Evolutionary conservation across 2,329 filamentous ascomycete genomes (phyloP), one percentile per base, ranked within the genome.

Genomic region (Monilinia polystroma): DNA sequence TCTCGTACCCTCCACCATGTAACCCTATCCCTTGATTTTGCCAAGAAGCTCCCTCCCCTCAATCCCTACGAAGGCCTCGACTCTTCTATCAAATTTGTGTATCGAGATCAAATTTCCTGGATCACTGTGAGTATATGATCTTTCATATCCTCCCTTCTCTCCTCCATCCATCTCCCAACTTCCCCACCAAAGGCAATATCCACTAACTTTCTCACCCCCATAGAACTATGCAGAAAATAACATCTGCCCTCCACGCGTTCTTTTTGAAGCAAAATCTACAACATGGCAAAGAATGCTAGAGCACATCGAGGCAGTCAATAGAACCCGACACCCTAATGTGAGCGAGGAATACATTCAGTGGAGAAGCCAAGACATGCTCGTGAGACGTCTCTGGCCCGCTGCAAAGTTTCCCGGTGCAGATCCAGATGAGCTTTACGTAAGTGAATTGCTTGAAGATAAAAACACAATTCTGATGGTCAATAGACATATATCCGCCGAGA

Each of bases 351-450:
- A 60, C 14, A 60, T 60, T 2, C 38, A 51, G 11, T 60, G 58
- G 58, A 60, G 45, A 60, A 60, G 58, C 38, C 58, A 60, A 18
- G 8, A 38, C 18, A 60, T 60, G 58, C 45, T 60, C 38, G 58
- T 60, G 16, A 51, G 45, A 38, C 58, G 58, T 51, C 58, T 60
- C n/a, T 60, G 58, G 58, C n/a, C 47, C 5, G 8, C 38, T 26
- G 29, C n/a, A 1, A 26, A 38, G 10, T 60, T 60, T 8, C 58
- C 29, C 1, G 58, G 58, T 1, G 7, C 51, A 2, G 58, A 60
- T 14, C 58, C 58, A 1, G 58, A 60, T 60, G 20, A 23, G 2
- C 3, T 51, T 11, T 60, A 60, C 12, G 58, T 60, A 45, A 51
- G 45, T 51, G 3, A 11, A 23, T 23, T 38, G 4, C 1, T 1